These are phyloP conservation scores for Camelina laxa DNA, from an alignment of 345 rosid genomes.

Conservation along the genomic window DNA sequence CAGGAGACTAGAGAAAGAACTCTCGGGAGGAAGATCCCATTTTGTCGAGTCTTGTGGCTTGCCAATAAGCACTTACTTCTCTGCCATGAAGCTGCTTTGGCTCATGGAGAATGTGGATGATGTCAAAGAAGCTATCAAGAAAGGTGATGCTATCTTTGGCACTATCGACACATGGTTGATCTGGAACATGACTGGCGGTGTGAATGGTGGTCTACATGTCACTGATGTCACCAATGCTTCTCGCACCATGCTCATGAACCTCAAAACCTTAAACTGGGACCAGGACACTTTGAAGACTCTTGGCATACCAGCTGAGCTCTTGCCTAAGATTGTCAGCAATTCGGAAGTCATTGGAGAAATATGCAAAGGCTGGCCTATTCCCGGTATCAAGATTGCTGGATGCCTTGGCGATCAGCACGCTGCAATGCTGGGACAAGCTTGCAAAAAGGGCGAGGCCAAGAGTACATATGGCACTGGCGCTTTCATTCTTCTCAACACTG, in stretches of 20 bases:
- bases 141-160: constrained; percentile 82
- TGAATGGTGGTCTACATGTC: constrained; percentile 70
- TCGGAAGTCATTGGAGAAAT: constrained; percentile 83
- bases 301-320: constrained; percentile 60
- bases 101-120: constrained; percentile 77
- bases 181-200: constrained; percentile 94
- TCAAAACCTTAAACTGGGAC: constrained; percentile 81
- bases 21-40: constrained; percentile 81
- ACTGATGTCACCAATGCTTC: constrained; percentile 98
- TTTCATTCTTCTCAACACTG: constrained; percentile 92
- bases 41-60: constrained; percentile 80
- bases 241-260: constrained; percentile 91
- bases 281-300: constrained; percentile 55
- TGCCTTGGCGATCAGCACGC: constrained; percentile 98
- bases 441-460: constrained; percentile 88
- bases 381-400: constrained; percentile 80
- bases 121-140: constrained; percentile 61
- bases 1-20: constrained; percentile 84
- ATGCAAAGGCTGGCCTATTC: constrained; percentile 82
- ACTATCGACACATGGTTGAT: constrained; percentile 89
- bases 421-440: constrained; percentile 94
- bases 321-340: constrained; percentile 84
- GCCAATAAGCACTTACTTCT: constrained; percentile 91
- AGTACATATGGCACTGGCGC: constrained; percentile 97
- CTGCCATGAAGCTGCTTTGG: constrained; percentile 89